Base-by-base conservation (phyloP, 805 yeast species). In the Ascoidea asiatica region DNA sequence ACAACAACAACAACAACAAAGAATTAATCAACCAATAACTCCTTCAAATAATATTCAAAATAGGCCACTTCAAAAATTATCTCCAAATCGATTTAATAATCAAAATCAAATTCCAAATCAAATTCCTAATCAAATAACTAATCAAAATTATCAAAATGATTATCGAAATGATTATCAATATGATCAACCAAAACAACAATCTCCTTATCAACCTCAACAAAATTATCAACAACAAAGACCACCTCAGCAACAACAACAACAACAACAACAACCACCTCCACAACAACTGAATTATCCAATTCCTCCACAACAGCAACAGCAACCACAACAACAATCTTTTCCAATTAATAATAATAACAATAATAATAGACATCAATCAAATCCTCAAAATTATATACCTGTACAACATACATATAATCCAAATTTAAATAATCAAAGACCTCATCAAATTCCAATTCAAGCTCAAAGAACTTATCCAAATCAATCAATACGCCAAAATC, bases 401-500 rank as follows among this genome's bases (percentile, higher is more conserved):
- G 35, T 8, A 29, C 35, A 15, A 15, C 4, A 29, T 11, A 11
- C 15, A 29, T 29, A 29, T 11, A 11, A 29, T 8, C 15, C 15
- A n/a, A n/a, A n/a, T n/a, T n/a, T n/a, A n/a, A n/a, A n/a, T n/a
- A n/a, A n/a, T n/a, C n/a, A n/a, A n/a, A n/a, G n/a, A n/a, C n/a
- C n/a, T n/a, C n/a, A n/a, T n/a, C n/a, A n/a, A n/a, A n/a, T n/a
- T n/a, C n/a, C n/a, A n/a, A n/a, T n/a, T n/a, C n/a, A n/a, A n/a
- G n/a, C n/a, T n/a, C n/a, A n/a, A n/a, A n/a, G n/a, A n/a, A n/a
- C n/a, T n/a, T n/a, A n/a, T n/a, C n/a, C n/a, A n/a, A n/a, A n/a
- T n/a, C 59, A 56, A 44, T 53, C 50, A 5, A 55, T 48, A 5
- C 52, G 52, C 39, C 45, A 50, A 23, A 49, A 52, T 13, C 55